phyloP scores from a whole-genome alignment of 139 green algal species.

The Picochlorum costavermella region DNA sequence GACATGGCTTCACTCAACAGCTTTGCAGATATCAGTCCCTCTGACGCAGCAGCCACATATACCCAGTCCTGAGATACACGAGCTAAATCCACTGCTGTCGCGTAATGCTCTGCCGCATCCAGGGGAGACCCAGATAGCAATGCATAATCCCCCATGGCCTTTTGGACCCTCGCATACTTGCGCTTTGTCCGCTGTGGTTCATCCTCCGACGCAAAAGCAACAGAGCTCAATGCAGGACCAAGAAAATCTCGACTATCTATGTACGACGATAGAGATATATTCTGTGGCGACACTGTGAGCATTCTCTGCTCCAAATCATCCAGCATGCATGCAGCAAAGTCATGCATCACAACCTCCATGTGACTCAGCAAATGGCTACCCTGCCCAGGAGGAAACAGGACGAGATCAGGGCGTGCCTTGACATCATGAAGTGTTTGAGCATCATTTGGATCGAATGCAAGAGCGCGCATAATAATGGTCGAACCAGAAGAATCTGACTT shows the following conservation, averaged over 20 bases:
- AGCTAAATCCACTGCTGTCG: slow-evolving; percentile 37
- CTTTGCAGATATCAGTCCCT: slow-evolving; percentile 46
- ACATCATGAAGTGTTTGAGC: slow-evolving; percentile 37
- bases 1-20: slow-evolving; percentile 34
- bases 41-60: slow-evolving; percentile 39
- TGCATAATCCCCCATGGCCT: slow-evolving; percentile 71
- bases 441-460: slow-evolving; percentile 71
- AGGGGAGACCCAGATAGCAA: slow-evolving; percentile 64
- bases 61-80: slow-evolving; percentile 30
- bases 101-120: slow-evolving; percentile 69
- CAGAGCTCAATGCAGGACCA: not conserved
- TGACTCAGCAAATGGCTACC: slow-evolving; percentile 45
- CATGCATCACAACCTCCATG: slow-evolving; percentile 72
- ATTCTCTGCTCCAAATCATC: slow-evolving; percentile 68
- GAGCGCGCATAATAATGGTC: slow-evolving; percentile 52
- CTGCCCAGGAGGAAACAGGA: slow-evolving; percentile 69
- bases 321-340: slow-evolving; percentile 71
- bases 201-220: slow-evolving; percentile 34
- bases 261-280: slow-evolving; percentile 48
- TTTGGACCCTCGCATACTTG: slow-evolving; percentile 66
- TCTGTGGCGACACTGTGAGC: slow-evolving; percentile 48
- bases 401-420: slow-evolving; percentile 39
- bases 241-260: slow-evolving; percentile 27
- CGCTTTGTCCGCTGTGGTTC: slow-evolving; percentile 37
- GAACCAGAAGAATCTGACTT: slow-evolving; percentile 51